Base-by-base conservation (phyloP, 192 early-diverging fungal species). In the Thamnidium elegans region DNA sequence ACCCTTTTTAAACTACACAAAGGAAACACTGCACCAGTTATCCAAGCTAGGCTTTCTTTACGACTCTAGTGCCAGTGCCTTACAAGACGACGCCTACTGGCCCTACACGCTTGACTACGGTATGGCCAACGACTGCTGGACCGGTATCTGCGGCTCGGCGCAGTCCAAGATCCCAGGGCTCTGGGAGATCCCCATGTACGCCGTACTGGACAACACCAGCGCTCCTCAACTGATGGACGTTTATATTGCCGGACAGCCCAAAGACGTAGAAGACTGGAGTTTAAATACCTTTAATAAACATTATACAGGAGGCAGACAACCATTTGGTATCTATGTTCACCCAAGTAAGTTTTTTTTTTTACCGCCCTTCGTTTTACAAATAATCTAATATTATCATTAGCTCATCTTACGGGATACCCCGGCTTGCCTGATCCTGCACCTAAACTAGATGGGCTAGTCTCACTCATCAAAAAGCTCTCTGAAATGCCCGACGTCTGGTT, bases 31-130 rank as follows among this genome's bases (percentile, higher is more conserved):
- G 20, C 48, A 78, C 3, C 59, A 61, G 34, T 20, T 87, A 13
- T 66, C 51, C 13, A 56, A 72, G 30, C 54, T 70, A 55, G 70
- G 70, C 13, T 76, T 84, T 52, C 34, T 39, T 1, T 87, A 84
- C 47, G 85, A 87, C 53, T 84, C 80, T 0, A 79, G 79, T 7
- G 68, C 72, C 8, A 67, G 79, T 20, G 75, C 77, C 2, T 62
- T 73, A 5, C 43, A 67, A 8, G 63, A 68, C 7, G 70, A 81
- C 53, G 71, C 75, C 1, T 72, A 65, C 31, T 87, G 86, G 86
- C 86, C 86, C 15, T 87, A 86, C 60, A 87, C 86, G 0, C 63
- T 85, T 6, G 86, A 87, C 60, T 64, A 82, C 61, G 86, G 86
- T 58, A 23, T 84, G 14, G 66, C 79, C 52, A 80, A 84, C 54